These are phyloP conservation scores for Hypoxylon lenormandii DNA, from an alignment of 495 filamentous ascomycete genomes.

Conservation along the genomic window DNA sequence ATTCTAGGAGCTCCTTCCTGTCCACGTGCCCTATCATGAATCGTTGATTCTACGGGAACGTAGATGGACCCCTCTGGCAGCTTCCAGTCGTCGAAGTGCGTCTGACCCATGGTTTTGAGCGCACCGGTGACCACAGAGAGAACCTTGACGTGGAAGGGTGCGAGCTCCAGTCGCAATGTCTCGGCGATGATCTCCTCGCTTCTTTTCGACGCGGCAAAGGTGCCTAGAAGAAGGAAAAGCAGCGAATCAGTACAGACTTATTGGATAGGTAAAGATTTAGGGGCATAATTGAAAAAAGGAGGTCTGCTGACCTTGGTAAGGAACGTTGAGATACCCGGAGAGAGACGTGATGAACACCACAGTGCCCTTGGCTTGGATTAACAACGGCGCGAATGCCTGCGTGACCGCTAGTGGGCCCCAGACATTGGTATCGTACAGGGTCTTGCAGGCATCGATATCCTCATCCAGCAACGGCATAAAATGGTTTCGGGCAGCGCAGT, in stretches of 20 bases:
- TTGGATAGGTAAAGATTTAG: too few species aligned
- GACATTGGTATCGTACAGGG: constrained; percentile 63
- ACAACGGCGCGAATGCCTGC: constrained; percentile 61
- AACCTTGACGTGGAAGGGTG: constrained; percentile 59
- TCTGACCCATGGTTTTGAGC: constrained; percentile 22
- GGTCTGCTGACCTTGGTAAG: constrained; percentile 41
- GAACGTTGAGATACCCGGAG: constrained; percentile 53
- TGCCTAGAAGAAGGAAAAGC: constrained; percentile 4
- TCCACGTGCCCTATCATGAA: neutral
- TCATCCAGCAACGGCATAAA: constrained; percentile 57
- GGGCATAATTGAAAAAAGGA: neutral
- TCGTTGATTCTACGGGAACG: constrained; percentile 3
- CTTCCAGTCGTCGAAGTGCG: neutral
- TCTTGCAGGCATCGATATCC: constrained; percentile 52
- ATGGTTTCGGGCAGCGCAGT: constrained; percentile 60
- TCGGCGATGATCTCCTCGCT: constrained; percentile 58
- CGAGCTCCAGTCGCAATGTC: constrained; percentile 61
- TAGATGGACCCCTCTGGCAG: constrained; percentile 22
- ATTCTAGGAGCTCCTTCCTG: constrained; percentile 9
- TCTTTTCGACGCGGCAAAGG: constrained; percentile 63
- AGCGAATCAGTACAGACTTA: too few species aligned
- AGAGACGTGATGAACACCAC: constrained; percentile 62
- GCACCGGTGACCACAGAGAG: constrained; percentile 40
- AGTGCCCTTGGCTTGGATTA: constrained; percentile 59
- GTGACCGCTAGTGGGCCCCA: constrained; percentile 46